Evolutionary conservation across 208 protist genomes (phyloP), one percentile per base, ranked within the genome.

Genomic region (Leishmania arabica): DNA sequence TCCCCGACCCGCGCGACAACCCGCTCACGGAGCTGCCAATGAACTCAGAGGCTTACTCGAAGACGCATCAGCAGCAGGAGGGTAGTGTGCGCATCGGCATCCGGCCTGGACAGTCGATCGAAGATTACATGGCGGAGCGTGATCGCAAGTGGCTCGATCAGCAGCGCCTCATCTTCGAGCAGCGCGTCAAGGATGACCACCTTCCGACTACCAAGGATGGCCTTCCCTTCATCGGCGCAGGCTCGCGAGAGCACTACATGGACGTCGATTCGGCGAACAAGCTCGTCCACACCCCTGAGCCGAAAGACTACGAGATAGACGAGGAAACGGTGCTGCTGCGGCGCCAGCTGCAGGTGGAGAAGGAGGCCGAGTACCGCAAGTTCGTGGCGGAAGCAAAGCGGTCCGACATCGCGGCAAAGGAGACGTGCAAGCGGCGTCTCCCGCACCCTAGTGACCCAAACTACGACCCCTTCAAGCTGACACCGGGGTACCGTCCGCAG

Each of bases 391-490:
- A 97, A 86, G 73, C 90, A 62, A 97, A 97, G 83, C 88, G 92
- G 3, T 85, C 84, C 31, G 92, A 95, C 37, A 72, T 95, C 49
- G 75, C 74, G 17, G 77, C 88, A 75, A 81, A 88, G 80, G 92
- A 95, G 40, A 91, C 82, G 60, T 83, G 89, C 74, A 97, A 97
- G 88, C 85, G 90, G 27, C 94, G 94, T 37, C 82, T 84, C 56
- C 83, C 92, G 8, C 94, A 97, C 87, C 94, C 94, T 49, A 96
- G 91, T 77, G 94, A 97, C 80, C 94, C 94, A n/a, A 92, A 80
- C 66, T 97, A 97, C 83, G 94, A 97, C 81, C 94, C 94, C 19
- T 97, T 97, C 78, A 93, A 93, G 82, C 89, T 92, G 68, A 96
- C 91, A 3, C 94, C 94, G 1, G 94, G 91, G 27, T 97, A 97